Conservation (phyloP, 1,139 yeast species). For the Lizanozyma gosingica region DNA sequence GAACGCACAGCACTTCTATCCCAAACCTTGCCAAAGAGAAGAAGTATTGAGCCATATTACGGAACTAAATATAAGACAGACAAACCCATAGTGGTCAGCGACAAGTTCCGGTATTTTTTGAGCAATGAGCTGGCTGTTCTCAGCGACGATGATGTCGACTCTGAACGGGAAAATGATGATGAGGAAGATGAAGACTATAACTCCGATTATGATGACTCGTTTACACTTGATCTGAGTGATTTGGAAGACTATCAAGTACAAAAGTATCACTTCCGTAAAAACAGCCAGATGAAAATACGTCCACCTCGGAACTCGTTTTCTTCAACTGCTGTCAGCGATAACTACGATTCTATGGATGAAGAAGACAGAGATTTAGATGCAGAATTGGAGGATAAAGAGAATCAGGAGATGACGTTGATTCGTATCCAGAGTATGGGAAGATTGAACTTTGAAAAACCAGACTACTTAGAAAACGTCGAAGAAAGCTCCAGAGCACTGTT, state of each 20-base stretch:
- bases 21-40: not conserved
- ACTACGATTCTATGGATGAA: not conserved
- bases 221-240: not conserved
- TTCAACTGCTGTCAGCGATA: not conserved
- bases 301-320: not conserved
- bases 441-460: constrained; percentile 1
- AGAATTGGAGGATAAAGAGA: not conserved
- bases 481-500: constrained; percentile 1
- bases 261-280: not conserved
- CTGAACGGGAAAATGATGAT: constrained; percentile 26
- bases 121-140: not conserved
- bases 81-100: not conserved
- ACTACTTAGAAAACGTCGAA: not conserved
- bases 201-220: not conserved
- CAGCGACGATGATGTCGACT: constrained; percentile 15
- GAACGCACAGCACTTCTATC: no score
- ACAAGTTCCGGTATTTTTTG: not conserved
- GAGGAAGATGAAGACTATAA: constrained; percentile 47
- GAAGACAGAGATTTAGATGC: not conserved
- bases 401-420: not conserved
- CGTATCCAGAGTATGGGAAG: not conserved
- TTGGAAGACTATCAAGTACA: not conserved
- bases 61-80: not conserved
- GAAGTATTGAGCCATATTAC: not conserved
- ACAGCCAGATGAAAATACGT: not conserved